Evolutionary conservation across 257 asterid species (phyloP).

Genomic region (Galeopsis tetrahit): DNA sequence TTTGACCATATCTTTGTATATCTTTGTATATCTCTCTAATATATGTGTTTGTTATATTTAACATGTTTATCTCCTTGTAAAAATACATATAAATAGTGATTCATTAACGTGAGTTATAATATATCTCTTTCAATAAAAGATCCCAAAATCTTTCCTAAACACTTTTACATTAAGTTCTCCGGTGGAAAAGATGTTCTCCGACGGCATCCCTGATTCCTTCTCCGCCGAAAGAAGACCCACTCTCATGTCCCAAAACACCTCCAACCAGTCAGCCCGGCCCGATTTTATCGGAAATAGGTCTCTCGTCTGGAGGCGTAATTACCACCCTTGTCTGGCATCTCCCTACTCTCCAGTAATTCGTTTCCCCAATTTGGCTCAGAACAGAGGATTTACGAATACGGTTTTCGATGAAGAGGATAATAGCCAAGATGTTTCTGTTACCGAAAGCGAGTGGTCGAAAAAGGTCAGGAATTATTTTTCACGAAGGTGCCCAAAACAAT

Average conservation of each 20-base stretch:
- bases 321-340: conserved; percentile 57
- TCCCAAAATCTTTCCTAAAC: too few relatives aligned
- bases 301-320: conserved; percentile 52
- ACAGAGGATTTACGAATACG: conserved; percentile 28
- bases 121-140: too few relatives aligned
- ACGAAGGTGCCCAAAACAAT: too few relatives aligned
- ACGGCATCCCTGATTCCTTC: conserved; percentile 61
- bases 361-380: conserved; percentile 45
- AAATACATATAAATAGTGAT: too few relatives aligned
- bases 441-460: conserved; percentile 83
- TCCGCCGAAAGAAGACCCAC: conserved; percentile 51
- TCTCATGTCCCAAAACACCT: conserved; percentile 32
- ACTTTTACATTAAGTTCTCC: conserved; percentile 61
- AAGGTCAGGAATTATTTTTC: too few relatives aligned
- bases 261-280: too few relatives aligned
- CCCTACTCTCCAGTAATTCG: conserved; percentile 56
- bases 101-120: too few relatives aligned
- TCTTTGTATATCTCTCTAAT: too few relatives aligned
- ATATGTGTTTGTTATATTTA: too few relatives aligned
- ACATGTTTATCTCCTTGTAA: too few relatives aligned
- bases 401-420: conserved; percentile 63
- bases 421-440: conserved; percentile 55
- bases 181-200: conserved; percentile 46
- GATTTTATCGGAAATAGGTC: conserved; percentile 75
- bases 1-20: too few relatives aligned